Percentiles rank a stretch among this genome's conserved stretches.
These are phyloP conservation scores for Epithemia pelagica DNA, from an alignment of 108 stramenopile genomes.

Conservation along the genomic window DNA sequence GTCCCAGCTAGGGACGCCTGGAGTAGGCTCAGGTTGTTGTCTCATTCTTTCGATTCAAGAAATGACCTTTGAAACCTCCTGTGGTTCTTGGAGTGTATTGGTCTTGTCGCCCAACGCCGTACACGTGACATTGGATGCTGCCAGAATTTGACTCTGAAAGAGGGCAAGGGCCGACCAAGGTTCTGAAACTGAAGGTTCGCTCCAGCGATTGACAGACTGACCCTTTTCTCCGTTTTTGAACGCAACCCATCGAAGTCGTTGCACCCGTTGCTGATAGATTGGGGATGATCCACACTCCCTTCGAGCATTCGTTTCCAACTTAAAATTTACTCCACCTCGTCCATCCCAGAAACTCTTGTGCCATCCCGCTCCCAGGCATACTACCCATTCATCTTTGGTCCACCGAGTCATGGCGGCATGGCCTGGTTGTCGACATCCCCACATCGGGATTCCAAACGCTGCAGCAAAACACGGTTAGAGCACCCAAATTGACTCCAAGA, in stretches of 20 bases:
- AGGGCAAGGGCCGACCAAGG: conserved; percentile 11
- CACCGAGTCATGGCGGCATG: conserved; percentile 46
- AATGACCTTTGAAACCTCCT: conserved; percentile 23
- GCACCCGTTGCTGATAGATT: conserved; percentile 4
- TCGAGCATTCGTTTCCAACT: conserved; percentile 8
- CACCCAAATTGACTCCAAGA: conserved; percentile 56
- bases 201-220: conserved; percentile 19
- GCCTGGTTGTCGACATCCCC: conserved; percentile 38
- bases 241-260: conserved; percentile 6
- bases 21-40: conserved; percentile 10
- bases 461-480: conserved; percentile 24
- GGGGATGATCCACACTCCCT: neutral
- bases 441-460: conserved; percentile 45
- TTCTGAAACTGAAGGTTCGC: conserved; percentile 22
- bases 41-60: neutral
- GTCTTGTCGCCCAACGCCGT: too few species aligned
- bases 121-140: too few species aligned
- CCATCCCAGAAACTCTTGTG: conserved; percentile 6
- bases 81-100: conserved; percentile 7
- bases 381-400: conserved; percentile 42
- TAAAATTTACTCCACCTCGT: conserved; percentile 7
- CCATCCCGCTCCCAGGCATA: conserved; percentile 15
- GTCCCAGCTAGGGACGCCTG: conserved; percentile 11
- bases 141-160: conserved; percentile 22
- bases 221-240: conserved; percentile 8